A percentile compares a stretch with the other conserved stretches of the same genome.
Evolutionary conservation across 257 asterid species (phyloP).

Genomic region (Fraxinus pennsylvanica): DNA sequence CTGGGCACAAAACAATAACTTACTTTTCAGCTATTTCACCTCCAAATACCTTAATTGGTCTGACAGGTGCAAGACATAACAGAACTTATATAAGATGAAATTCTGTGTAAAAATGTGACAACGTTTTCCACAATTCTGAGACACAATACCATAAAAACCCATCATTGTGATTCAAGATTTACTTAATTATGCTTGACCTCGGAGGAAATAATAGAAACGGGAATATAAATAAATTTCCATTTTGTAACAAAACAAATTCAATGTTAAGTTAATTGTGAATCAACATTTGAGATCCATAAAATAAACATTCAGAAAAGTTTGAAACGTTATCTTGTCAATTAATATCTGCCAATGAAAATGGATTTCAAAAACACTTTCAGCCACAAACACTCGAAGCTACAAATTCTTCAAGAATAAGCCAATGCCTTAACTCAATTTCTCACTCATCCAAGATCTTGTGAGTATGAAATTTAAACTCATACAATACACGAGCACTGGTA

Average conservation of each 20-base stretch:
- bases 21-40: constrained; percentile 12
- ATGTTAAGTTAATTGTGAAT: neutral
- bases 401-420: neutral
- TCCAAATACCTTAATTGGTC: neutral
- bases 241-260: neutral
- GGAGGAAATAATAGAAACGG: neutral
- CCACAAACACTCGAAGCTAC: neutral
- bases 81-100: neutral
- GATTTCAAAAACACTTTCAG: neutral
- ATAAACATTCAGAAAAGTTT: neutral
- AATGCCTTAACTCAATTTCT: neutral
- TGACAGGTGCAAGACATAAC: neutral
- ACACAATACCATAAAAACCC: neutral
- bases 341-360: neutral
- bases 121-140: neutral
- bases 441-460: neutral
- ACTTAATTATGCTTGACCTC: neutral
- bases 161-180: neutral
- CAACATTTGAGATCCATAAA: neutral
- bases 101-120: neutral
- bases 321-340: neutral
- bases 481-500: neutral
- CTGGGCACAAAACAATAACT: constrained; percentile 49
- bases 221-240: neutral
- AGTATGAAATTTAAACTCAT: neutral